Conservation (phyloP, 2,329 filamentous ascomycete species). For the Chaetothyriales sp. region DNA sequence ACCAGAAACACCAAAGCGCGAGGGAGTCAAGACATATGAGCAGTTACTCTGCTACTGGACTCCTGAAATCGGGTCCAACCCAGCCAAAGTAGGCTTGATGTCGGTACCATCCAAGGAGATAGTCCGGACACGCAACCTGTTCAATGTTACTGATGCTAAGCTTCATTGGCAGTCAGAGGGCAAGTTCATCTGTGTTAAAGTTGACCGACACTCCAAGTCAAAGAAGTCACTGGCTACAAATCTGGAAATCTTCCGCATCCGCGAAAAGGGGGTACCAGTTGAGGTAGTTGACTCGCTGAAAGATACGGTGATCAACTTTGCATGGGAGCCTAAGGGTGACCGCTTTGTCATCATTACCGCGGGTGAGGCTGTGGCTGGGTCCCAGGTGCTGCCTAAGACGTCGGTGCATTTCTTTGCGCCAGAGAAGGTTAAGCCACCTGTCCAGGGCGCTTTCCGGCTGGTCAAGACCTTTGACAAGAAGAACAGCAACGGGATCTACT, state of each 20-base stretch:
- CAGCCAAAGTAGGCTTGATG: slow-evolving; percentile 93
- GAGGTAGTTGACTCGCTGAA: slow-evolving; percentile 97
- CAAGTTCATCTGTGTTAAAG: slow-evolving; percentile 92
- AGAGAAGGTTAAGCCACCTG: slow-evolving; percentile 73
- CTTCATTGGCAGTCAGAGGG: slow-evolving; percentile 97
- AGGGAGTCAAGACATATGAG: slow-evolving; percentile 80
- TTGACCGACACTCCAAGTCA: slow-evolving; percentile 95
- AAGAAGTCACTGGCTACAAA: slow-evolving; percentile 97
- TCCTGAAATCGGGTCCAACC: slow-evolving; percentile 93
- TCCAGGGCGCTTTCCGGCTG: slow-evolving; percentile 81
- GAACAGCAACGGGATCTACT: slow-evolving; percentile 99
- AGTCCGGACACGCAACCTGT: slow-evolving; percentile 85
- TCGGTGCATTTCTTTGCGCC: slow-evolving; percentile 92
- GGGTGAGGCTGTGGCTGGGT: slow-evolving; percentile 61
- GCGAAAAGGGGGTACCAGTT: slow-evolving; percentile 94
- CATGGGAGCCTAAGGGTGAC: slow-evolving; percentile 96
- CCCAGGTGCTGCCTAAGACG: slow-evolving; percentile 83
- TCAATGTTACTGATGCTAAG: slow-evolving; percentile 95
- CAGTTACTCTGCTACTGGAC: slow-evolving; percentile 98
- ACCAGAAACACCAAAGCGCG: slow-evolving; percentile 63
- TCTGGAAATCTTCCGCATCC: slow-evolving; percentile 92
- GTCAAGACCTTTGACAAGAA: slow-evolving; percentile 94
- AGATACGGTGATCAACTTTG: slow-evolving; percentile 98
- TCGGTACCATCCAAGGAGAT: slow-evolving; percentile 88
- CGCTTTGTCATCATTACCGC: slow-evolving; percentile 95